Evolutionary conservation across 139 green algal genomes (phyloP).

Genomic region (Chlamydomonas applanata): DNA sequence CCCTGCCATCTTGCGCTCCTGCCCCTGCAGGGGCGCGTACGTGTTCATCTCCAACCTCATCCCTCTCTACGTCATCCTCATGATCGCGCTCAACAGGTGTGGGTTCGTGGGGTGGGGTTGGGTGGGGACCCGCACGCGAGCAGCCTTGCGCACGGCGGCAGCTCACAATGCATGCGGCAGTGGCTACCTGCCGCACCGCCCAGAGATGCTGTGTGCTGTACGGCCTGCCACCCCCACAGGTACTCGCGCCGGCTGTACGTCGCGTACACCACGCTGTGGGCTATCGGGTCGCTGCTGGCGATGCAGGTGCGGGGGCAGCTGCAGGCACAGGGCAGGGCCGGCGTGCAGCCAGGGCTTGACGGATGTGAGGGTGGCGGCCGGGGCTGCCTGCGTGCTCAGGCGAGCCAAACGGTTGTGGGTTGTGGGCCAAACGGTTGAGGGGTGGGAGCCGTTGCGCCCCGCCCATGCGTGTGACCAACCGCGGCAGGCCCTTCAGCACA

Average conservation of each 20-base stretch:
- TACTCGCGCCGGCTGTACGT: constrained; percentile 48
- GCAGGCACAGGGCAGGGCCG: not conserved
- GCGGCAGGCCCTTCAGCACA: too few species aligned
- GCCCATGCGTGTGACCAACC: too few species aligned
- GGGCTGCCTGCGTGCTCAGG: too few species aligned
- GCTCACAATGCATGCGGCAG: not conserved
- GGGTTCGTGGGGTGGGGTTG: too few species aligned
- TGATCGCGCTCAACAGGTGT: constrained; percentile 37
- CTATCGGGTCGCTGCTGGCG: constrained; percentile 40
- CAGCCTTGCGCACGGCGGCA: not conserved
- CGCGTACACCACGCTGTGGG: constrained; percentile 53
- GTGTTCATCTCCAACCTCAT: constrained; percentile 59
- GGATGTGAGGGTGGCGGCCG: too few species aligned
- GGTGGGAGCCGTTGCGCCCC: too few species aligned
- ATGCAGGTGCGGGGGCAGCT: constrained; percentile 34
- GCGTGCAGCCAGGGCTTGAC: too few species aligned
- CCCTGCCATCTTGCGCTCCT: not conserved
- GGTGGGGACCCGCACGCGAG: not conserved
- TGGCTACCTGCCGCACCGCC: not conserved
- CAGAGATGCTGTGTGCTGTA: not conserved
- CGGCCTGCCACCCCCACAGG: too few species aligned
- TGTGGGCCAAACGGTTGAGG: too few species aligned
- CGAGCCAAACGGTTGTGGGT: too few species aligned
- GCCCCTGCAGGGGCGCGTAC: constrained; percentile 27
- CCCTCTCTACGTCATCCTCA: constrained; percentile 63